phyloP scores from a whole-genome alignment of 345 rosid species.

The Carallia pectinifolia region DNA sequence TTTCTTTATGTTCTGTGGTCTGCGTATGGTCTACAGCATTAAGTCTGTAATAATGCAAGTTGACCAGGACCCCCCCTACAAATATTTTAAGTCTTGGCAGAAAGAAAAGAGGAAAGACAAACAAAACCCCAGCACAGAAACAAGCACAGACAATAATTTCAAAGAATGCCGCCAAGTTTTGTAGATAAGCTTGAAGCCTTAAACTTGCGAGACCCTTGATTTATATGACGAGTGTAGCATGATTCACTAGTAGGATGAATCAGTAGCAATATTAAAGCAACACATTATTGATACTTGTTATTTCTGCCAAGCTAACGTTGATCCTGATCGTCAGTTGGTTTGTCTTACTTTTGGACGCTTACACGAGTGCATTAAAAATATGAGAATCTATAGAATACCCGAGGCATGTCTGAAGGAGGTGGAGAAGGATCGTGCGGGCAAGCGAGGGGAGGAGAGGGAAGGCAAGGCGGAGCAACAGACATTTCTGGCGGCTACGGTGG shows the following conservation, averaged over 20 bases:
- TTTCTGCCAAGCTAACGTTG: too few species aligned
- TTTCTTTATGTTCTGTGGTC: background rate
- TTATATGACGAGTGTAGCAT: too few species aligned
- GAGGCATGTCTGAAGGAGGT: constrained; percentile 47
- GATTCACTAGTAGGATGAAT: background rate
- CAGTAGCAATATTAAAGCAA: constrained; percentile 13
- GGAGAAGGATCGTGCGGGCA: constrained; percentile 39
- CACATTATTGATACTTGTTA: background rate
- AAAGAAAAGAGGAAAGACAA: too few species aligned
- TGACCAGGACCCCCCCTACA: too few species aligned
- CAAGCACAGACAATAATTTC: too few species aligned
- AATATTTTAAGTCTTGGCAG: too few species aligned
- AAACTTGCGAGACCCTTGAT: constrained; percentile 4
- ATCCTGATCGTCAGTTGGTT: background rate
- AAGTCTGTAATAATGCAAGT: too few species aligned
- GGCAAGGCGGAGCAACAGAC: constrained; percentile 62
- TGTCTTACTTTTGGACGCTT: background rate
- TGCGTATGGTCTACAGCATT: too few species aligned
- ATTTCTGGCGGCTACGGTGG: constrained; percentile 19
- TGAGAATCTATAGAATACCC: constrained; percentile 29
- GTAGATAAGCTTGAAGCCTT: too few species aligned
- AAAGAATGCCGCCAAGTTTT: too few species aligned
- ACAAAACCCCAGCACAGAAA: too few species aligned
- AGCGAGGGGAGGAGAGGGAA: constrained; percentile 57
- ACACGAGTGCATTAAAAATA: background rate